Conservation (phyloP, 2,329 filamentous ascomycete species). For the Amylocarpus encephaloides region DNA sequence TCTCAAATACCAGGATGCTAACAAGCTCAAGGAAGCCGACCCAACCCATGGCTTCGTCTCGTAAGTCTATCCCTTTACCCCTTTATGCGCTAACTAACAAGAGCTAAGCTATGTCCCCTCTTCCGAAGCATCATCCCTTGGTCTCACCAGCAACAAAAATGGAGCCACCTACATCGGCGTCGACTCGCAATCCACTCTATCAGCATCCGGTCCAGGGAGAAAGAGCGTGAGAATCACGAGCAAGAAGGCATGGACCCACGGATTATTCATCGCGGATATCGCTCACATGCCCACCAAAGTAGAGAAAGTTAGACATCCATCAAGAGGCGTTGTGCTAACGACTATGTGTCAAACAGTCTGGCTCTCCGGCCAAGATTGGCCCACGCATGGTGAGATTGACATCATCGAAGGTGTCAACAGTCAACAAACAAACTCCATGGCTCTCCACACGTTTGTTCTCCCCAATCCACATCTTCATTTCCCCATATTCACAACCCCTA, state of each 20-base stretch:
- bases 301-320: background rate
- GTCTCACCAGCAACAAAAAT: slow-evolving; percentile 37
- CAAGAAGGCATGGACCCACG: slow-evolving; percentile 55
- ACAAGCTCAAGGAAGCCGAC: slow-evolving; percentile 36
- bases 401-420: slow-evolving; percentile 52
- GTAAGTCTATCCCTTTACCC: slow-evolving; percentile 48
- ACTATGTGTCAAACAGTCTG: slow-evolving; percentile 32
- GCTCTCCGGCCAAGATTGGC: slow-evolving; percentile 52
- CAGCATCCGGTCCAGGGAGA: slow-evolving; percentile 42
- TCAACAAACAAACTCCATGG: slow-evolving; percentile 51
- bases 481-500: background rate
- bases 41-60: slow-evolving; percentile 63
- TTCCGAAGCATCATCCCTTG: slow-evolving; percentile 23
- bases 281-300: slow-evolving; percentile 55
- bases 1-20: background rate
- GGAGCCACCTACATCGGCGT: slow-evolving; percentile 60
- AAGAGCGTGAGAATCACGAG: slow-evolving; percentile 63
- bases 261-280: slow-evolving; percentile 65
- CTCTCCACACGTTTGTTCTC: slow-evolving; percentile 51
- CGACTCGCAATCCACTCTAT: slow-evolving; percentile 47
- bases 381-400: slow-evolving; percentile 52
- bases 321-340: too few species aligned
- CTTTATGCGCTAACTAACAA: slow-evolving; percentile 41
- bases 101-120: slow-evolving; percentile 49
- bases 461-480: background rate